phyloP scores from a whole-genome alignment of 2,329 filamentous ascomycete species.

The Pseudocercospora vitis region DNA sequence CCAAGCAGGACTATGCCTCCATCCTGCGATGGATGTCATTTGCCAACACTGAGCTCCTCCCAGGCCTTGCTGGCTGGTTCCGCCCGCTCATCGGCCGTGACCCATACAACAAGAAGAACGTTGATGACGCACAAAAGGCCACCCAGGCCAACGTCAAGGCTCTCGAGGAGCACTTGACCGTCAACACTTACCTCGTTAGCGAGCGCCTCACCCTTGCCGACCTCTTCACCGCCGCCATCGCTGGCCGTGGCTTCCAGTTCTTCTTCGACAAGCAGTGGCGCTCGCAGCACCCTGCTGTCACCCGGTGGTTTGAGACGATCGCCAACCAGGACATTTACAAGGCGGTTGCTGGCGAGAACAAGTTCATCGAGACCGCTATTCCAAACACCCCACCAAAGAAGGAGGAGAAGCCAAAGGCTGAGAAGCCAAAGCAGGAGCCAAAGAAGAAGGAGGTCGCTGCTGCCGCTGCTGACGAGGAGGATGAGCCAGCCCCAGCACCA shows the following conservation, averaged over 20 bases:
- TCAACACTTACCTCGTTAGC: slow-evolving; percentile 96
- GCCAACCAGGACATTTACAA: slow-evolving; percentile 90
- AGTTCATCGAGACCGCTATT: slow-evolving; percentile 77
- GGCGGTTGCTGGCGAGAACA: slow-evolving; percentile 70
- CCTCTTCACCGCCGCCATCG: slow-evolving; percentile 75
- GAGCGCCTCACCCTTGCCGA: slow-evolving; percentile 98
- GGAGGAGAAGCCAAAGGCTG: slow-evolving; percentile 54
- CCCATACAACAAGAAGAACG: slow-evolving; percentile 96
- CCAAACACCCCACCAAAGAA: slow-evolving; percentile 75
- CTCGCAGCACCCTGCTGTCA: slow-evolving; percentile 74
- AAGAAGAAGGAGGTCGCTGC: slow-evolving; percentile 54
- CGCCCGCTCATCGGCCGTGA: slow-evolving; percentile 76
- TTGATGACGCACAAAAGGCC: slow-evolving; percentile 74
- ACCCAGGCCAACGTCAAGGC: slow-evolving; percentile 67
- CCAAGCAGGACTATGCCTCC: slow-evolving; percentile 99
- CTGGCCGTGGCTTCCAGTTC: slow-evolving; percentile 86
- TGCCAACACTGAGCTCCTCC: slow-evolving; percentile 84
- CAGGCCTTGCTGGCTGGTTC: slow-evolving; percentile 76
- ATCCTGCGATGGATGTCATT: slow-evolving; percentile 99
- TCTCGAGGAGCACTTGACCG: slow-evolving; percentile 81
- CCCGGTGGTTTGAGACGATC: slow-evolving; percentile 94
- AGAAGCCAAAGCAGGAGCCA: slow-evolving; percentile 59
- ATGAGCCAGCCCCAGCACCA: slow-evolving; percentile 62
- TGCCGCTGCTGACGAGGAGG: slow-evolving; percentile 59
- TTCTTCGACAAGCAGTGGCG: slow-evolving; percentile 94